Conservation (phyloP, 1,139 yeast species). For the Yamadazyma taylorii region DNA sequence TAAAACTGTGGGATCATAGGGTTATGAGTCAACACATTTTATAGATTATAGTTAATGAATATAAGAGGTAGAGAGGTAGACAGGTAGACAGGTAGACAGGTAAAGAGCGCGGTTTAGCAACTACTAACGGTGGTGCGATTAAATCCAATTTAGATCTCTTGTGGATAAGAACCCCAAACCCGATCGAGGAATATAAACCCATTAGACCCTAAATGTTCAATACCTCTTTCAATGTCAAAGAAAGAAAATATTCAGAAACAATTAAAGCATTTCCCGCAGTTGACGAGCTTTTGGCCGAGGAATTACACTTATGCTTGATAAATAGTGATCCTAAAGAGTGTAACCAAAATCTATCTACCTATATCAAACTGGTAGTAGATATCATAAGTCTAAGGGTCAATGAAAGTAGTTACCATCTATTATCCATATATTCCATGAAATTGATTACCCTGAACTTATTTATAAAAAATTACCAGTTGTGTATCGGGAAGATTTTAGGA, state of each 20-base stretch:
- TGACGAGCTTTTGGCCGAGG: slow-evolving; percentile 16
- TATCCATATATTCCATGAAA: slow-evolving; percentile 37
- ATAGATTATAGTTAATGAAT: no score
- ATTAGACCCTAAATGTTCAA: background rate
- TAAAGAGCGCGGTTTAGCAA: no score
- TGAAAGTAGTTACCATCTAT: slow-evolving; percentile 26
- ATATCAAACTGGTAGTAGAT: slow-evolving; percentile 37
- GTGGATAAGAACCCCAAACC: no score
- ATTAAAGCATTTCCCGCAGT: slow-evolving; percentile 1
- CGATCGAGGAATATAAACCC: no score
- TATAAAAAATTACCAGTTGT: slow-evolving; percentile 35
- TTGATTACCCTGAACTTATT: slow-evolving; percentile 42
- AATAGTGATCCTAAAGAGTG: slow-evolving; percentile 45
- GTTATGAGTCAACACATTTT: no score
- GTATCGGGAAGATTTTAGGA: slow-evolving; percentile 43
- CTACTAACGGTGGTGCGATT: no score
- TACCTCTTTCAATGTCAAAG: slow-evolving; percentile 1
- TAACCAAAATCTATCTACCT: slow-evolving; percentile 39
- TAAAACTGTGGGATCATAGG: slow-evolving; percentile 24
- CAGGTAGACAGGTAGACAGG: no score
- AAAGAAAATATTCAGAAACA: no score
- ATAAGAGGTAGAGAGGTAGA: no score
- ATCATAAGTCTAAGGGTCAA: slow-evolving; percentile 19
- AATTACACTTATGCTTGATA: slow-evolving; percentile 25
- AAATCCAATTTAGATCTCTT: no score